Evolutionary conservation across 768 basidiomycete genomes (phyloP).

Genomic region (Pulveroboletus frians): DNA sequence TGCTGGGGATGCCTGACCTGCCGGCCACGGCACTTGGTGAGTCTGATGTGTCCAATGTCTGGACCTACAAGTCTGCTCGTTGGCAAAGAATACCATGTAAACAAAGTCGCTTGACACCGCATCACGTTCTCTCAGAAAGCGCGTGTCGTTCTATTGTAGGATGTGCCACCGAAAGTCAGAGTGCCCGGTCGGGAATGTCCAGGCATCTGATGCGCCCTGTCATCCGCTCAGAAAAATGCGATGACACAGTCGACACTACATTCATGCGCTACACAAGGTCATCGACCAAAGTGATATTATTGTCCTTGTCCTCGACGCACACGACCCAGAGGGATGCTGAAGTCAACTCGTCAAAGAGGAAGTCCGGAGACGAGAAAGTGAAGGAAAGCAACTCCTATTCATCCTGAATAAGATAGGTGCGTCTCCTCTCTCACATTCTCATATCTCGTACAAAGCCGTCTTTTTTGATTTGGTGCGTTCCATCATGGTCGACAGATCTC

Average conservation of each 20-base stretch:
- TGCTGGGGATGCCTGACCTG: conserved; percentile 33
- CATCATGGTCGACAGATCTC: conserved; percentile 52
- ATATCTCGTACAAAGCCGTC: background rate
- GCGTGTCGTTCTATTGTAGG: conserved; percentile 14
- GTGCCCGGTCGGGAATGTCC: too few species aligned
- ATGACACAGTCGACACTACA: conserved; percentile 66
- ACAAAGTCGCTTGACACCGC: conserved; percentile 39
- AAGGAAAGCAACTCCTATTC: conserved; percentile 89
- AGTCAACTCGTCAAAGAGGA: conserved; percentile 93
- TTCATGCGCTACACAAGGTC: conserved; percentile 83
- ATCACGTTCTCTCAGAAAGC: conserved; percentile 16
- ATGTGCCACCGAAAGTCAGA: too few species aligned
- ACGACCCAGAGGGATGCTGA: conserved; percentile 92
- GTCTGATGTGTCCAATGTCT: background rate
- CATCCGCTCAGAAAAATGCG: conserved; percentile 46
- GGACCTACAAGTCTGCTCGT: conserved; percentile 39
- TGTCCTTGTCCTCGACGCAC: conserved; percentile 84
- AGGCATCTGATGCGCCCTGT: conserved; percentile 14
- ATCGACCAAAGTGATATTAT: conserved; percentile 91
- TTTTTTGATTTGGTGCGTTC: background rate
- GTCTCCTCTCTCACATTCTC: background rate
- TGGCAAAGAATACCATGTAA: conserved; percentile 24
- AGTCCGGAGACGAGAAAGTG: conserved; percentile 74
- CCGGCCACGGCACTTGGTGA: background rate
- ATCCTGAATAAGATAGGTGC: conserved; percentile 98